Evolutionary conservation across 1,139 yeast genomes (phyloP), one percentile per base, ranked within the genome.

Genomic region (Taphrina pruni): DNA sequence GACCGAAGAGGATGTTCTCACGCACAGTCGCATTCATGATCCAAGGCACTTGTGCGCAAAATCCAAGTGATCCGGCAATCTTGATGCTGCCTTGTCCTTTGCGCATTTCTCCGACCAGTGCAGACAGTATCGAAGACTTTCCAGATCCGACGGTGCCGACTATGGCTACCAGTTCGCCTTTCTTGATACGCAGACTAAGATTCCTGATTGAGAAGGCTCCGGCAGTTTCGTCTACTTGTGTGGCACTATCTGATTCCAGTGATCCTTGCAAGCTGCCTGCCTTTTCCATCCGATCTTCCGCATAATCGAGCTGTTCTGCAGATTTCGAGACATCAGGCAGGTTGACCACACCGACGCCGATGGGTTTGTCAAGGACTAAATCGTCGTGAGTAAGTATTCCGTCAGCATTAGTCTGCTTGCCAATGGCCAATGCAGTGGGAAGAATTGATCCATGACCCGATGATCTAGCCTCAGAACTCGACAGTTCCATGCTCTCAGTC

Each of bases 1-100:
- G 76, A 1, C 97, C 97, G 78, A 91, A 92, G 0, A 84, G 71
- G 70, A 91, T 90, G 75, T 92, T 91, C 45, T 89, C 88, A 72
- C 85, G 82, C 5, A 90, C 88, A 0, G 96, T 88, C 1, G 91
- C 87, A 76, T 90, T 91, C 77, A 89, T 96, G 69, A 90, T 86
- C 97, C 97, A 91, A 12, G 95, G 94, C 80, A 82, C 72, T 54
- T 83, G 81, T 11, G 75, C 73, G 3, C 88, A 87, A 75, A 77
- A 78, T 5, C 78, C 76, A n/a, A 79, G 70, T 1, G 72, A 66
- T 5, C 82, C 81, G 43, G 75, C 76, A 6, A 86, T 79, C 12
- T 76, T 74, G 14, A 87, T 80, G 0, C 77, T 52, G 17, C 94
- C 94, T 0, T 73, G 65, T 0, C 78, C 75, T 69, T 84, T 81